Base-by-base conservation (phyloP, 2,329 filamentous ascomycete species). In the Ceratocystis destructans region DNA sequence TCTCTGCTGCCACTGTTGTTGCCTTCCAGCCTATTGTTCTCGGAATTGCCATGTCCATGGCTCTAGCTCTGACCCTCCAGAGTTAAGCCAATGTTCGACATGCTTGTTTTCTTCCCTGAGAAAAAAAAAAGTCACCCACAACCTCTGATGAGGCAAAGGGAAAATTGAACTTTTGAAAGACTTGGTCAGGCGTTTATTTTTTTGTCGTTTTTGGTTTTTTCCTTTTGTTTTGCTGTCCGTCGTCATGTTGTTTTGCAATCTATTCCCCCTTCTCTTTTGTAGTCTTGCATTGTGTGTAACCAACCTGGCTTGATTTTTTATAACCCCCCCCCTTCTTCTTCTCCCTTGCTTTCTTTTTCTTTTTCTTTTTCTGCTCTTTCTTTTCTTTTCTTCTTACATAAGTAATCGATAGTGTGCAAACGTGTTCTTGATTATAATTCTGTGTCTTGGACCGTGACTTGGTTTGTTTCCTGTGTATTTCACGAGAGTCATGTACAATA, bases 21-120 rank as follows among this genome's bases (percentile, higher is more conserved):
- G 28, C 65, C 57, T 67, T 69, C 66, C 64, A 69, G 45, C 64
- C 69, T 65, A 61, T 66, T 10, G 64, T 70, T 37, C 57, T 70
- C 17, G 61, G 64, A 7, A 55, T 70, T 62, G 69, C 68, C 55
- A 25, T 70, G 50, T 68, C 69, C 37, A 37, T 65, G 63, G 41
- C 53, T 37, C 37, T 69, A 57, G 69, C 66, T 48, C 59, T 69
- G 64, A 66, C 68, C 44, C 63, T 68, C 15, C 62, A 65, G 59
- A 50, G 63, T 22, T 70, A 69, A 68, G 20, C 22, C 48, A 8
- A 20, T 15, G 7, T 3, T 10, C 5, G 5, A 17, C 17, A 17
- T 20, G 17, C 45, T 20, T 10, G 15, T 10, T 48, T 17, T 1
- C 17, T 48, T 48, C 17, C 20, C 45, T 20, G 7, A 15, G 7